Base-by-base conservation (phyloP, 768 basidiomycete genomes). In the Tulasnella sp. region DNA sequence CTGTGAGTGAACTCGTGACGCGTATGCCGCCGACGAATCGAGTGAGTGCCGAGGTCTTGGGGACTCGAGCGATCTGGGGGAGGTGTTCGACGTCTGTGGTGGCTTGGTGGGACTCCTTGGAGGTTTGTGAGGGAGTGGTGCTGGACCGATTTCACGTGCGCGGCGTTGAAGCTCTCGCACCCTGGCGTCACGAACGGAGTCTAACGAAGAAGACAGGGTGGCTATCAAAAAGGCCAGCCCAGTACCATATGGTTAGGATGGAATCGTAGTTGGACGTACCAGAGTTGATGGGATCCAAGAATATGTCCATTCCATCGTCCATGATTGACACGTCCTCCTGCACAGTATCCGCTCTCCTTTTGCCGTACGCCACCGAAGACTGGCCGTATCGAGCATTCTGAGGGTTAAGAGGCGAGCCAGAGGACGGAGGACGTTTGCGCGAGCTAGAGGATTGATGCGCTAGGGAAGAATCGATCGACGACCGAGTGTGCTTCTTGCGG, bases 131-230 rank as follows among this genome's bases (percentile, higher is more conserved):
- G 54, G 41, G n/a, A 56, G 31, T n/a, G 54, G 54, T 15, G 54
- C 54, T 27, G 54, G 54, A 24, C 54, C 54, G n/a, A 56, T 56
- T 56, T 56, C 54, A 44, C 54, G 54, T 43, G 54, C 44, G 1
- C 44, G 41, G 42, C 54, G 54, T 27, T 56, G 54, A 19, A 56
- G 54, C 9, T 56, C 54, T 2, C 21, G 38, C n/a, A 56, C 43
- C 17, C 44, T 22, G 21, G 54, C 41, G 21, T 42, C 54, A 21
- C 41, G 34, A 15, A 42, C 54, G 9, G 54, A 43, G 24, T 31
- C 54, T 56, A 42, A 10, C 5, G 34, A 7, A 38, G 34, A 7
- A 38, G n/a, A n/a, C n/a, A n/a, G 17, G 25, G 43, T 29, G 53
- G 3, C 1, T 31, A 34, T 53, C 15, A 24, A 21, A 19, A 53